Conservation (phyloP, 2,329 filamentous ascomycete species). For the Mycosphaerelloides madeirae region DNA sequence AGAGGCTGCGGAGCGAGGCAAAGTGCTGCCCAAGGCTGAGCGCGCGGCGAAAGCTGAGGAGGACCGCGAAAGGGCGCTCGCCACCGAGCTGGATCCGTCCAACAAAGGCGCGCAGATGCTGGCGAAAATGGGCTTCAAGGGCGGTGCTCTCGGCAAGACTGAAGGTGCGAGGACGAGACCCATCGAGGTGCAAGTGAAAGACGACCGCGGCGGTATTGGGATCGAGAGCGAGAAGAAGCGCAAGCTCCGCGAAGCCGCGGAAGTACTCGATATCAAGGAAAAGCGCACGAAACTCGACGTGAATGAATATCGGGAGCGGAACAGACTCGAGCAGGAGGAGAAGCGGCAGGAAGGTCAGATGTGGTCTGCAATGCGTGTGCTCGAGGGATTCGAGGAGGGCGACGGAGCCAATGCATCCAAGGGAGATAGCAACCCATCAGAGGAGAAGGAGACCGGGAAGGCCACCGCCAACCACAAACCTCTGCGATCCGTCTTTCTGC, state of each 20-base stretch:
- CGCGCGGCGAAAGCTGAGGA: constrained; percentile 67
- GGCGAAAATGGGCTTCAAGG: constrained; percentile 87
- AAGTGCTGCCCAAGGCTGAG: constrained; percentile 74
- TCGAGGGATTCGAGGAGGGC: constrained; percentile 68
- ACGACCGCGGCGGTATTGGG: constrained; percentile 77
- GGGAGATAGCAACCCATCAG: constrained; percentile 7
- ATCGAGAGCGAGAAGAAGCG: constrained; percentile 78
- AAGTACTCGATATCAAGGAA: constrained; percentile 41
- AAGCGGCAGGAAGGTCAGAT: constrained; percentile 65
- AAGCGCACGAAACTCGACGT: constrained; percentile 63
- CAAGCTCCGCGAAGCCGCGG: constrained; percentile 56
- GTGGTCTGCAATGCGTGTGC: constrained; percentile 73
- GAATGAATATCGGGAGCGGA: constrained; percentile 67
- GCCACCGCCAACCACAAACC: constrained; percentile 4
- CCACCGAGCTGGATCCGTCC: constrained; percentile 47
- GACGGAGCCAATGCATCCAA: constrained; percentile 21
- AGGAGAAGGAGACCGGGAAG: constrained; percentile 11
- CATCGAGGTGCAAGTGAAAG: constrained; percentile 69
- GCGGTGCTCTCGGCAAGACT: constrained; percentile 67
- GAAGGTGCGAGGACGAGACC: constrained; percentile 59
- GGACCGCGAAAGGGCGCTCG: constrained; percentile 70
- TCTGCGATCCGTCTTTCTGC: constrained; percentile 60
- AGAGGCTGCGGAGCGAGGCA: constrained; percentile 58
- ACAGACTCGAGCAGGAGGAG: constrained; percentile 65
- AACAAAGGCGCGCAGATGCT: constrained; percentile 82